Conservation (phyloP, 2,329 filamentous ascomycete species). For the Epichloe aotearoae region DNA sequence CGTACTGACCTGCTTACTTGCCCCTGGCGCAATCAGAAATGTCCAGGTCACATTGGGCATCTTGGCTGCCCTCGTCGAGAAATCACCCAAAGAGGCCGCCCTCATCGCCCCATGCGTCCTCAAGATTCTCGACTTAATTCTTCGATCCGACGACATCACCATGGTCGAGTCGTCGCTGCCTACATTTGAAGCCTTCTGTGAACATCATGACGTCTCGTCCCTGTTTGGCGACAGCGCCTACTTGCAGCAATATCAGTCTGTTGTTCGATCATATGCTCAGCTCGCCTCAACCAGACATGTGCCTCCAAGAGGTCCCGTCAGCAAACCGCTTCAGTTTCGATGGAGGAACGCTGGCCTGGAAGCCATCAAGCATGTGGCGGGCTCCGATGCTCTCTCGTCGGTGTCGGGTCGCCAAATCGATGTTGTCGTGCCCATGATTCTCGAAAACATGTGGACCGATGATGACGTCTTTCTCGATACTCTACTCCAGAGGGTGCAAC, state of each 20-base stretch:
- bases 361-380: slow-evolving; percentile 69
- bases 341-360: slow-evolving; percentile 63
- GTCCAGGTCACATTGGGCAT: slow-evolving; percentile 93
- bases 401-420: slow-evolving; percentile 65
- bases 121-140: slow-evolving; percentile 68
- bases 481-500: slow-evolving; percentile 52
- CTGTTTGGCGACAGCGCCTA: slow-evolving; percentile 79
- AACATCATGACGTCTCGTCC: slow-evolving; percentile 72
- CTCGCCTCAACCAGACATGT: slow-evolving; percentile 55
- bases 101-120: slow-evolving; percentile 79
- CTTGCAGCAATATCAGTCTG: slow-evolving; percentile 65
- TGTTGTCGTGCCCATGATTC: slow-evolving; percentile 68
- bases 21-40: slow-evolving; percentile 43
- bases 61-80: slow-evolving; percentile 80
- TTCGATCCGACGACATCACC: slow-evolving; percentile 76
- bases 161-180: slow-evolving; percentile 84
- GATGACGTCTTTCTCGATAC: slow-evolving; percentile 55
- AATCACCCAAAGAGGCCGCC: slow-evolving; percentile 77
- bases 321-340: slow-evolving; percentile 62
- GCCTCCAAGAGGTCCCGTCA: slow-evolving; percentile 39
- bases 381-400: slow-evolving; percentile 64
- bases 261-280: slow-evolving; percentile 66
- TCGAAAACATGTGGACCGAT: slow-evolving; percentile 75
- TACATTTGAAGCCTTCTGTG: slow-evolving; percentile 80
- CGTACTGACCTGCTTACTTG: neutral